Evolutionary conservation across 257 asterid genomes (phyloP).

Genomic region (Gentiana straminea): DNA sequence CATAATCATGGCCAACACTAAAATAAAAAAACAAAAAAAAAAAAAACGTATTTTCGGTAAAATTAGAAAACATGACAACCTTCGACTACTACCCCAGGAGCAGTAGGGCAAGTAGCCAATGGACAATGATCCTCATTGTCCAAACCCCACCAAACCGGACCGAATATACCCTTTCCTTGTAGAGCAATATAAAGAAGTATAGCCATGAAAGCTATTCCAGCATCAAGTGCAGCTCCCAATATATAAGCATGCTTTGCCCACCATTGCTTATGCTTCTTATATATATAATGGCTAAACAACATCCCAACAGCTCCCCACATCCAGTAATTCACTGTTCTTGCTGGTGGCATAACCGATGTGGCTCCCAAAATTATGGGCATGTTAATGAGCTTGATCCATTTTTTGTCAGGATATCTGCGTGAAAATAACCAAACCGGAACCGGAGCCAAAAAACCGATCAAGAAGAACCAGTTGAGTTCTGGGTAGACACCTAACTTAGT

Average conservation of each 20-base stretch:
- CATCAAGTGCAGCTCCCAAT: slow-evolving; percentile 64
- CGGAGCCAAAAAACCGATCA: slow-evolving; percentile 50
- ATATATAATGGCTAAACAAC: slow-evolving; percentile 51
- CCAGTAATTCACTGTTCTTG: slow-evolving; percentile 52
- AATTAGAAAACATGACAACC: slow-evolving; percentile 37
- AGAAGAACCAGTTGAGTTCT: slow-evolving; percentile 60
- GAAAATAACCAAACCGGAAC: slow-evolving; percentile 41
- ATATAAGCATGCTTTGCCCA: slow-evolving; percentile 71
- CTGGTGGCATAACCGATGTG: slow-evolving; percentile 53
- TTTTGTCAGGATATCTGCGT: slow-evolving; percentile 29
- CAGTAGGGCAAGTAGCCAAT: slow-evolving; percentile 59
- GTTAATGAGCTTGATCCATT: slow-evolving; percentile 60
- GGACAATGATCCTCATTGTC: slow-evolving; percentile 53
- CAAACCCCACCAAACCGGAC: slow-evolving; percentile 52
- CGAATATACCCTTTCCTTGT: slow-evolving; percentile 28
- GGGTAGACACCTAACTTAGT: slow-evolving; percentile 47
- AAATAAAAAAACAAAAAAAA: too few species aligned
- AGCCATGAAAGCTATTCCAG: slow-evolving; percentile 74
- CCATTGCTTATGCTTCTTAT: slow-evolving; percentile 54
- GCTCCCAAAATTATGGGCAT: slow-evolving; percentile 75
- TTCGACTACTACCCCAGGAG: slow-evolving; percentile 41
- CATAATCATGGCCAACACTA: too few species aligned
- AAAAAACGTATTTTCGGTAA: neutral
- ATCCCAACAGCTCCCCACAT: slow-evolving; percentile 59
- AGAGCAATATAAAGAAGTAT: slow-evolving; percentile 44